Evolutionary conservation across 2,329 filamentous ascomycete species (phyloP).

Genomic region (Neonectria coccinea): DNA sequence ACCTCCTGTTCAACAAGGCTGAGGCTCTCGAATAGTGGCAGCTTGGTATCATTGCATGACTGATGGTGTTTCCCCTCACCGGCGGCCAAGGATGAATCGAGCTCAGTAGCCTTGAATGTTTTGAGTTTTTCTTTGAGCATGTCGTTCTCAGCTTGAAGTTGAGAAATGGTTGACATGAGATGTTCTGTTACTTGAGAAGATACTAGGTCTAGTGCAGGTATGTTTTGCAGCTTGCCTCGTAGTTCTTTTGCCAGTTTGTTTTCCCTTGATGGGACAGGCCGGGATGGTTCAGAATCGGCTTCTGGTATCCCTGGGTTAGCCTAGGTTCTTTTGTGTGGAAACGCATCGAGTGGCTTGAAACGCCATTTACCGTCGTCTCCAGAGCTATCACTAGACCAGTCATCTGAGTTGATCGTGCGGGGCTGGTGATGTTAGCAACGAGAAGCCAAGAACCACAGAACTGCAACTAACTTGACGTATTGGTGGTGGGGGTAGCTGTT

Average conservation of each 20-base stretch:
- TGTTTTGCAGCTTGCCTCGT: not conserved
- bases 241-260: conserved; percentile 12
- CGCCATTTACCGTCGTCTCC: not conserved
- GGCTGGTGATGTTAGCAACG: no score
- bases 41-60: not conserved
- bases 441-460: no score
- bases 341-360: not conserved
- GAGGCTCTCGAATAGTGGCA: not conserved
- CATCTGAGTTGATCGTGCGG: no score
- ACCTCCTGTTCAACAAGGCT: not conserved
- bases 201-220: not conserved
- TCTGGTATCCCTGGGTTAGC: not conserved
- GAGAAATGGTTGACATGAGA: conserved; percentile 15
- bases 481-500: not conserved
- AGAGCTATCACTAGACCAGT: not conserved
- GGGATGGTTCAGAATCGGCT: not conserved
- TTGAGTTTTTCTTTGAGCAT: conserved; percentile 20
- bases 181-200: conserved; percentile 1
- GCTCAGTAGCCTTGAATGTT: not conserved
- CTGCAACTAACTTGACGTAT: not conserved
- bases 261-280: not conserved
- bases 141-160: conserved; percentile 22
- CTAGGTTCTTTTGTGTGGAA: not conserved
- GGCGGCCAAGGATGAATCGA: no score
- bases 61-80: not conserved